phyloP scores from a whole-genome alignment of 2,329 filamentous ascomycete genomes.

The Blumeria graminis region DNA sequence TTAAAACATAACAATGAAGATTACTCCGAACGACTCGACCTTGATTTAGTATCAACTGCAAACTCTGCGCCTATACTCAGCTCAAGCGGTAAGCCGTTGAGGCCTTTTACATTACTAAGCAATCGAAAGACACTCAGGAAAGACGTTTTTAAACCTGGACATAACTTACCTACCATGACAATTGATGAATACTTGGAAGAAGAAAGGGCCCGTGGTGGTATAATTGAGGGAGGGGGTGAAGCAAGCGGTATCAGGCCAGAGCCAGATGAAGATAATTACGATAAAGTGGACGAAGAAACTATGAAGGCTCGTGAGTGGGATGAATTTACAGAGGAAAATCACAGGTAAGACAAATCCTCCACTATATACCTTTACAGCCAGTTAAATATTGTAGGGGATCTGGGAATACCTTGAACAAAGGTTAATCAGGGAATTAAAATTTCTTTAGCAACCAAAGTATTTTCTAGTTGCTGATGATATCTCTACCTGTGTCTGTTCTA shows the following conservation, averaged over 20 bases:
- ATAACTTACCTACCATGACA: constrained; percentile 88
- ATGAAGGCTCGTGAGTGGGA: constrained; percentile 92
- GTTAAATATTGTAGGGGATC: constrained; percentile 25
- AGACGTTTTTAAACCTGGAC: constrained; percentile 71
- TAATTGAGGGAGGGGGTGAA: constrained; percentile 76
- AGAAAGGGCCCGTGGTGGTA: constrained; percentile 59
- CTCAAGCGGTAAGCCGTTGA: constrained; percentile 57
- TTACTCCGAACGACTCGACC: constrained; percentile 44
- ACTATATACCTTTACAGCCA: background rate
- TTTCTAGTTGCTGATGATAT: too few relatives aligned
- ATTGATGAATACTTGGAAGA: constrained; percentile 96
- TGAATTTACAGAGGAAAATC: constrained; percentile 77
- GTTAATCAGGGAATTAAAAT: constrained; percentile 16
- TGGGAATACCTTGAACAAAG: constrained; percentile 65
- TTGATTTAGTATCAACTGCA: constrained; percentile 24
- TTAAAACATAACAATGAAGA: constrained; percentile 24
- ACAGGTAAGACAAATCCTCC: constrained; percentile 23
- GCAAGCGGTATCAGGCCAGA: constrained; percentile 42
- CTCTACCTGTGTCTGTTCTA: too few relatives aligned
- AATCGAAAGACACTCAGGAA: constrained; percentile 50
- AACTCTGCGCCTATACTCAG: constrained; percentile 51
- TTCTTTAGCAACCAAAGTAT: too few relatives aligned
- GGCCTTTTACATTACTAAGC: constrained; percentile 71
- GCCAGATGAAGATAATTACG: constrained; percentile 71
- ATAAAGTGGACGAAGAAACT: constrained; percentile 71